Percentiles rank a stretch among this genome's conserved stretches.
Conservation (phyloP, 2,329 filamentous ascomycete genomes). For the Stachybotrys chartarum region DNA sequence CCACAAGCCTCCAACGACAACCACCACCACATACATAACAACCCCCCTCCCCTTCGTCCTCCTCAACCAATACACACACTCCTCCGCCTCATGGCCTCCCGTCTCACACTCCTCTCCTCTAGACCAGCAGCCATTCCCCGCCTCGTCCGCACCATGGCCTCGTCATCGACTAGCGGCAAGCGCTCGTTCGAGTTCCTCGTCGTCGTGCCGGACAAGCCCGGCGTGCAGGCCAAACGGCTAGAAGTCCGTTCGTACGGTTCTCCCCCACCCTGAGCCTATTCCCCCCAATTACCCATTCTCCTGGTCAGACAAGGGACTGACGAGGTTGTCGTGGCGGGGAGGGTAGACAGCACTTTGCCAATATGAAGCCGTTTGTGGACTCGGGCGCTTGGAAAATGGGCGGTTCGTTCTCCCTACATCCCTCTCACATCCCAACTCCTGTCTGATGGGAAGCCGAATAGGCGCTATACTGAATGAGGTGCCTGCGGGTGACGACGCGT, state of each 20-base stretch:
- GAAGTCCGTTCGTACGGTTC: conserved; percentile 45
- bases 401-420: conserved; percentile 34
- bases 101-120: conserved; percentile 6
- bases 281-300: no score
- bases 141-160: conserved; percentile 17
- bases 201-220: conserved; percentile 60
- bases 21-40: no score
- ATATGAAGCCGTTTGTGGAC: conserved; percentile 43
- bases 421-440: not conserved
- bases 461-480: conserved; percentile 62
- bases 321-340: not conserved
- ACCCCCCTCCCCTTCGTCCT: no score
- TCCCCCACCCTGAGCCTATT: no score
- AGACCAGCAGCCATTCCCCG: conserved; percentile 3
- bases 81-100: conserved; percentile 4
- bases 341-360: conserved; percentile 44
- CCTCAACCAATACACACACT: no score
- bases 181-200: conserved; percentile 59
- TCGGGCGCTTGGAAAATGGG: conserved; percentile 57
- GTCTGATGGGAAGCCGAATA: conserved; percentile 13
- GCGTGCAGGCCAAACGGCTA: conserved; percentile 51
- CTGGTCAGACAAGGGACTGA: no score
- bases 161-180: conserved; percentile 9
- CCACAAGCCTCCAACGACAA: no score
- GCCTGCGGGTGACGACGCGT: conserved; percentile 51